Base-by-base conservation (phyloP, 2,329 filamentous ascomycete species). In the Penicillium freii region DNA sequence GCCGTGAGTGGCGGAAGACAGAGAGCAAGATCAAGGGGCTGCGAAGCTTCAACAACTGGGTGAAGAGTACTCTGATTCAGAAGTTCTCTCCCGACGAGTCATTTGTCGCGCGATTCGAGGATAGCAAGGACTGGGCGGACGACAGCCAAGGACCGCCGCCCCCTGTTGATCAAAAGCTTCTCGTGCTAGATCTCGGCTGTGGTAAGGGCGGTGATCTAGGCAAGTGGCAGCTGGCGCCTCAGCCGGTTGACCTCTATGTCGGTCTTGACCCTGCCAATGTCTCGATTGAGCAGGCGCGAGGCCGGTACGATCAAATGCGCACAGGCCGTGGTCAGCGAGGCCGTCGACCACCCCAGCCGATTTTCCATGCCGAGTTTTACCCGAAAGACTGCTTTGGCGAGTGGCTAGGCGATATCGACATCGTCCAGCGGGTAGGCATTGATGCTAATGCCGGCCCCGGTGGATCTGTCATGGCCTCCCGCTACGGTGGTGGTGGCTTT, bases 1-100 rank as follows among this genome's bases (percentile, higher is more conserved):
- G 94, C 13, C 86, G 93, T 53, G 92, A 97, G 69, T 99, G 94
- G 93, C 86, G 94, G 49, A 91, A 89, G 72, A 96, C 91, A 7
- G 92, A 96, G 69, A 96, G 90, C 74, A 89, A 90, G 69, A 99
- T 99, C 80, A 96, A 95, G 77, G 94, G 94, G 0, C 80, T 99
- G 52, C 86, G 94, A 52, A 91, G 89, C 65, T 94, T 96, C 81
- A 99, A 99, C 79, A 99, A 99, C 75, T 99, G 94, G 94, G 85
- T 99, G 77, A 99, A 99, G 81, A 96, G 91, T 71, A 93, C 90
- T 49, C 85, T 97, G 66, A 97, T 99, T 65, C 92, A 97, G 72
- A 97, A 96, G 73, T 97, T 97, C 77, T 91, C 91, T 5, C 89
- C 90, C 0, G 87, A 88, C 62, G 89, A 93, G 73, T 87, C 90